Percentiles rank a stretch among this genome's conserved stretches.
phyloP scores from a whole-genome alignment of 106 monocot species.

The Apostasia ramifera region DNA sequence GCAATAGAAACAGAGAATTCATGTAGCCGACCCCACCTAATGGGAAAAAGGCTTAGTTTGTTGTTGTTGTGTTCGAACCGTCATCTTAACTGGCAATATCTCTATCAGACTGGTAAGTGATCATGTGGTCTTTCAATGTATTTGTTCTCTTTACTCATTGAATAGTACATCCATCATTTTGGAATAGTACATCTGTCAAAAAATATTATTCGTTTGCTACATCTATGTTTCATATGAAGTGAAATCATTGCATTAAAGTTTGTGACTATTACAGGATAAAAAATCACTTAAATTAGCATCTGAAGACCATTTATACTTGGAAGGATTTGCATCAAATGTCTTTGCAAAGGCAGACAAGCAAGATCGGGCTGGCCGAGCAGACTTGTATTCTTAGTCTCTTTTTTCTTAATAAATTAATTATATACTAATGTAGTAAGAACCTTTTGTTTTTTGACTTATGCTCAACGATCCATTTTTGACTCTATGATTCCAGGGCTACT shows the following conservation, averaged over 20 bases:
- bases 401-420: neutral
- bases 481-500: constrained; percentile 61
- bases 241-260: neutral
- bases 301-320: constrained; percentile 80
- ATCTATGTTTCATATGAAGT: neutral
- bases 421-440: neutral
- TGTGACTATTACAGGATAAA: constrained; percentile 57
- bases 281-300: constrained; percentile 64
- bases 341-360: constrained; percentile 97
- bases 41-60: too few relatives aligned
- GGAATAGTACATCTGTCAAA: too few relatives aligned
- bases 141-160: too few relatives aligned
- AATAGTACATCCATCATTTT: too few relatives aligned
- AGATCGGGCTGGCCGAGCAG: constrained; percentile 87
- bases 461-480: neutral
- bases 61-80: too few relatives aligned
- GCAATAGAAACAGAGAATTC: too few relatives aligned
- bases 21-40: too few relatives aligned
- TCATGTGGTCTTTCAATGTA: too few relatives aligned
- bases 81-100: too few relatives aligned
- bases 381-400: constrained; percentile 43
- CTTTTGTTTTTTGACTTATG: neutral
- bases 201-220: too few relatives aligned
- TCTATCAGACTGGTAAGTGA: too few relatives aligned
- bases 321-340: constrained; percentile 95